Evolutionary conservation across 768 basidiomycete species (phyloP).

Genomic region (Calvatia gigantea): DNA sequence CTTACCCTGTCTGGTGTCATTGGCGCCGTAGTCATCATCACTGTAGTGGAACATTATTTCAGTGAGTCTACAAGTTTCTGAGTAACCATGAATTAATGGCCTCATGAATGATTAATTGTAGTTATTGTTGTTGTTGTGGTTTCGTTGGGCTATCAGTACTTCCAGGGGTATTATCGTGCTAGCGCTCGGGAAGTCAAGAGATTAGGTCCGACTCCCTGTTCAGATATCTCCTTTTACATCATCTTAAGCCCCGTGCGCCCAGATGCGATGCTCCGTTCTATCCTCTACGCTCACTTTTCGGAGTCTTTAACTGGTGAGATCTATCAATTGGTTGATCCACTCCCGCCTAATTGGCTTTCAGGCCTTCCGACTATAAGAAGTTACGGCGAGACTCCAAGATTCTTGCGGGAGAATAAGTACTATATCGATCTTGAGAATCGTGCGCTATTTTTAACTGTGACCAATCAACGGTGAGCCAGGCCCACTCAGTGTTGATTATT

Average conservation of each 20-base stretch:
- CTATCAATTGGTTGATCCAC: too few relatives aligned
- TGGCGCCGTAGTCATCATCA: constrained; percentile 53
- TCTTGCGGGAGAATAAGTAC: constrained; percentile 59
- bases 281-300: constrained; percentile 75
- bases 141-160: constrained; percentile 58
- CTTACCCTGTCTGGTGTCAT: constrained; percentile 48
- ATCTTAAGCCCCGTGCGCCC: background rate
- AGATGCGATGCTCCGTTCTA: constrained; percentile 72
- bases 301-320: constrained; percentile 62
- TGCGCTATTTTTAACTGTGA: constrained; percentile 60
- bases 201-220: constrained; percentile 23
- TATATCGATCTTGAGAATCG: constrained; percentile 75
- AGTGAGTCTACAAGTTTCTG: constrained; percentile 31
- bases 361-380: constrained; percentile 68
- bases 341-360: constrained; percentile 10
- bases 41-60: constrained; percentile 59
- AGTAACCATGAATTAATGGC: background rate
- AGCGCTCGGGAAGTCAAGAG: constrained; percentile 72
- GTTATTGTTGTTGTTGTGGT: constrained; percentile 55
- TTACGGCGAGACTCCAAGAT: constrained; percentile 61
- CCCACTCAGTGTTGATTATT: background rate
- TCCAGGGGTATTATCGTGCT: constrained; percentile 64
- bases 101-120: constrained; percentile 20
- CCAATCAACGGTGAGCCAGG: constrained; percentile 52
- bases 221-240: background rate